Evolutionary conservation across 225 moss, liverwort and hornwort genomes (phyloP), one percentile per base, ranked within the genome.

Genomic region (Pleurozium schreberi): DNA sequence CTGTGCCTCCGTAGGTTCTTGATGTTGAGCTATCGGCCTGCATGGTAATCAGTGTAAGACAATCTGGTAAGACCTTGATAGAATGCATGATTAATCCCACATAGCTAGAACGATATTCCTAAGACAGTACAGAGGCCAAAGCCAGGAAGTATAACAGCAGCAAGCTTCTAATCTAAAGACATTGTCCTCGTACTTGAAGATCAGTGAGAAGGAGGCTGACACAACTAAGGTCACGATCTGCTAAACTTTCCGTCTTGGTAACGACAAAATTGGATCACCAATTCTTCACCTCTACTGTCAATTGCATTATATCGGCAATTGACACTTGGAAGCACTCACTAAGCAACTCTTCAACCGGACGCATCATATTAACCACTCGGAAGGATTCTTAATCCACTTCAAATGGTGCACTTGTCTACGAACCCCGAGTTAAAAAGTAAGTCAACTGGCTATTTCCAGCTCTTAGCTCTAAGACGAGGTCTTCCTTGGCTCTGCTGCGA

Each of bases 11-110:
- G 52, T 95, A 95, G 52, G 93, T 95, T 88, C 95, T 93, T 85
- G 95, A 95, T 85, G 95, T 95, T 88, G 95, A 95, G 90, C 95
- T 95, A 63, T 95, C 95, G 38, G 95, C 95, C 94, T 95, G 89
- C 93, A 92, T 80, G 49, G 73, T 25, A 78, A 68, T 71, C 28
- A 84, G 63, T 73, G 67, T 34, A 58, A 78, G 74, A 79, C 12
- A 67, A 64, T 74, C 55, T 66, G 38, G 74, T 53, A 66, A 84
- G 38, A 75, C 23, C 60, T 87, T 52, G 40, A 81, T 69, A 52
- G n/a, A 80, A 70, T 71, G 31, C 61, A n/a, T n/a, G n/a, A n/a
- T 73, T 34, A 77, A 78, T 71, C 53, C 52, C 64, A 68, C 36
- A 79, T 11, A 33, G 34, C 66, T 57, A 79, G 27, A 30, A 75